Evolutionary conservation across 129 eudicot species (phyloP).

Genomic region (Chrysanthemum seticuspe): DNA sequence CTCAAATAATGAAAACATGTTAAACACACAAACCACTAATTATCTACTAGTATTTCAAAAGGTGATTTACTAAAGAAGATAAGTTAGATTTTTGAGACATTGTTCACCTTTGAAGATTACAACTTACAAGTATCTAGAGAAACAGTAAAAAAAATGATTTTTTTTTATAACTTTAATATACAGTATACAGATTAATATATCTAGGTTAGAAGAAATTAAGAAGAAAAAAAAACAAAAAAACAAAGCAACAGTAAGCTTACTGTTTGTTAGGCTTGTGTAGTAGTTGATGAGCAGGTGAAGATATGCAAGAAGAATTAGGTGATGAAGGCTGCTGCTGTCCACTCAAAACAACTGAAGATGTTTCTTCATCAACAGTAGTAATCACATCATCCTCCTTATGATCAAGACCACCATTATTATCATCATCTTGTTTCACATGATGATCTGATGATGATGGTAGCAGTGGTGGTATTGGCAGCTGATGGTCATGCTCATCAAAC

Average conservation of each 20-base stretch:
- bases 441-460: neutral
- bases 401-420: neutral
- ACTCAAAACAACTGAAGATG: conserved; percentile 60
- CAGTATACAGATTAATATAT: neutral
- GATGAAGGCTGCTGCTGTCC: conserved; percentile 29
- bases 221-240: too few species aligned
- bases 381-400: conserved; percentile 4
- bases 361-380: conserved; percentile 14
- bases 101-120: neutral
- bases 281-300: conserved; percentile 42
- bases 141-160: neutral
- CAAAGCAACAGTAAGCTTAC: conserved; percentile 33
- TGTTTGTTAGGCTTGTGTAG: conserved; percentile 43
- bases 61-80: neutral
- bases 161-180: neutral
- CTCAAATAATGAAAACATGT: too few species aligned
- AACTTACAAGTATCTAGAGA: neutral
- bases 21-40: too few species aligned
- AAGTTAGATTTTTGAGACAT: neutral
- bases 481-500: conserved; percentile 4
- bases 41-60: neutral
- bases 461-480: neutral
- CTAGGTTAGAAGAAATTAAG: neutral
- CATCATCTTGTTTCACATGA: neutral
- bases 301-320: conserved; percentile 46